Evolutionary conservation across 108 stramenopile species (phyloP), one percentile per base, ranked within the genome.

Genomic region (Mayamaea pseudoterrestris): DNA sequence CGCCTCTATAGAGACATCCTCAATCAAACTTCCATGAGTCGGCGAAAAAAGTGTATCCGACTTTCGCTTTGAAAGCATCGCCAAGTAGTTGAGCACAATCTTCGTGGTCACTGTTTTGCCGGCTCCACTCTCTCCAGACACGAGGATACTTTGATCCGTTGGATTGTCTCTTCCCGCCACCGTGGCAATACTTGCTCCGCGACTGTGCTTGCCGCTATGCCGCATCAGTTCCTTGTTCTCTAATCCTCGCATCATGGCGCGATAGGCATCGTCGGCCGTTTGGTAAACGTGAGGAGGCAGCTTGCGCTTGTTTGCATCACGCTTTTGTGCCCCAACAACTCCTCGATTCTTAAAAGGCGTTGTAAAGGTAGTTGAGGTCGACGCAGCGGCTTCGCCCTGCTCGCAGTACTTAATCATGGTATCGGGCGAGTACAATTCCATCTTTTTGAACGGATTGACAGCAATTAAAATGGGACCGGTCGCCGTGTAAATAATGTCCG

Each of bases 71-170:
- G 75, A 74, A 12, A 88, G 63, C 73, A 79, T 83, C 27, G 90
- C 83, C 45, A 93, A 70, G 67, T 90, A 95, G 63, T 91, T 84
- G 22, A 93, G 51, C 23, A 96, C 90, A 40, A 95, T 86, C 65
- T 98, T 98, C 55, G 90, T 93, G 7, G 94, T 94, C 53, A 95
- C 96, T 5, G 95, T 98, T 71, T 96, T 98, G 14, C 94, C 96
- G 11, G 96, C 96, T 6, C 96, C 96, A 44, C 70, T 74, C 63
- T 97, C 96, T 34, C 94, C 96, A 1, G 66, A 71, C 4, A 97
- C 93, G n/a, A 97, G 70, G 41, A 97, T 93, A 32, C 74, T 69
- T 60, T 95, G 96, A 41, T 93, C 77, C 24, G 72, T 55, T 6
- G 73, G 83, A 24, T 45, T 27, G 22, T 46, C 53, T 11, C 44